Evolutionary conservation across 805 yeast species (phyloP).

Genomic region (Spathaspora passalidarum): DNA sequence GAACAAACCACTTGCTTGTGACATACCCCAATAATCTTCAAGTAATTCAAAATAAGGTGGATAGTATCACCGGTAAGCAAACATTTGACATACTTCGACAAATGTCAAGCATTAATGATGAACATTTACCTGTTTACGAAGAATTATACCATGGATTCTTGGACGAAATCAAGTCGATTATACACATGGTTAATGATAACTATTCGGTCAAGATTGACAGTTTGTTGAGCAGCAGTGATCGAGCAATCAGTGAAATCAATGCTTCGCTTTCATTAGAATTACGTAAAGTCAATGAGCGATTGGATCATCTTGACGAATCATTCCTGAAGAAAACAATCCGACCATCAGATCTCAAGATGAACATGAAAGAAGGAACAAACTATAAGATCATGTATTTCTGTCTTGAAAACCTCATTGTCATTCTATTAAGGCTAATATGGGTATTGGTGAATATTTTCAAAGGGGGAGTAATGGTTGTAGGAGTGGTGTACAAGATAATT

Average conservation of each 20-base stretch:
- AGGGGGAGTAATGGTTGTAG: constrained; percentile 20
- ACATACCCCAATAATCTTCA: constrained; percentile 20
- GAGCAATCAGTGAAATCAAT: constrained; percentile 70
- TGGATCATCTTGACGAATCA: constrained; percentile 40
- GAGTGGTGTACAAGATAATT: constrained; percentile 20
- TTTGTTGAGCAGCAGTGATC: constrained; percentile 58
- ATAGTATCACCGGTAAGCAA: constrained; percentile 15
- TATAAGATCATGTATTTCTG: constrained; percentile 39
- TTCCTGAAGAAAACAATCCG: constrained; percentile 23
- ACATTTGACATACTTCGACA: constrained; percentile 14
- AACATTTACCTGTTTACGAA: constrained; percentile 33
- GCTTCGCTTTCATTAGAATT: constrained; percentile 66
- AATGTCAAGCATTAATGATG: constrained; percentile 24
- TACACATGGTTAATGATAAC: constrained; percentile 36
- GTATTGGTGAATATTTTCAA: constrained; percentile 48
- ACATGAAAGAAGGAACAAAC: constrained; percentile 25
- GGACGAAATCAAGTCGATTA: constrained; percentile 33
- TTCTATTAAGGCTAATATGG: constrained; percentile 55
- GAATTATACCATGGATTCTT: constrained; percentile 27
- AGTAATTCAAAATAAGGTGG: constrained; percentile 13
- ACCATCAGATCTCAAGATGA: constrained; percentile 4
- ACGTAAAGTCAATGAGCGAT: constrained; percentile 48
- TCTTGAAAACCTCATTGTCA: constrained; percentile 52
- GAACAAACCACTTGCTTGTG: constrained; percentile 16
- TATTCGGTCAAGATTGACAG: constrained; percentile 58